Conservation (phyloP, 495 filamentous ascomycete genomes). For the Sabuloglossum arenarium region DNA sequence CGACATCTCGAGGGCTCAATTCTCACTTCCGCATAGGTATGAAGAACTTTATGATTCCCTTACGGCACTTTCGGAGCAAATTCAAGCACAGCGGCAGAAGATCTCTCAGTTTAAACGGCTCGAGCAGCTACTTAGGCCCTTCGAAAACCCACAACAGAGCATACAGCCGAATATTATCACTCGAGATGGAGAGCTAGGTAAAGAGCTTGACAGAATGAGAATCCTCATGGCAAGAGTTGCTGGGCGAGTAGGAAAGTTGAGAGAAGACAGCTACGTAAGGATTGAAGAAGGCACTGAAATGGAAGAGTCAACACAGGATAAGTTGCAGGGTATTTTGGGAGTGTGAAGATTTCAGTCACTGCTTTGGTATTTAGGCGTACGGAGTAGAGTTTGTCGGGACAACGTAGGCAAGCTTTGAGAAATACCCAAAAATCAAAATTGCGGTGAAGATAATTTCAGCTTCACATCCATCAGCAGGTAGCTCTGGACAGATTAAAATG, state of each 20-base stretch:
- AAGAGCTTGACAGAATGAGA: slow-evolving; percentile 56
- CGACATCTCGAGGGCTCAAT: not conserved
- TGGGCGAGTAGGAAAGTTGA: slow-evolving; percentile 29
- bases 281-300: slow-evolving; percentile 9
- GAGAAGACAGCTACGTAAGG: slow-evolving; percentile 8
- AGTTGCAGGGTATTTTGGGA: not conserved
- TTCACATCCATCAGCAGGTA: not conserved
- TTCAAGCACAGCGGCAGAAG: slow-evolving; percentile 28
- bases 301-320: not conserved
- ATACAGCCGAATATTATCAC: slow-evolving; percentile 65
- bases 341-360: not conserved
- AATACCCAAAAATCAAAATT: not conserved
- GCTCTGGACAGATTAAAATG: not conserved
- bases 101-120: slow-evolving; percentile 28
- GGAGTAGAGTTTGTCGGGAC: not conserved
- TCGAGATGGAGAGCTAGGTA: slow-evolving; percentile 47
- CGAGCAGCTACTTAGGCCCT: slow-evolving; percentile 35
- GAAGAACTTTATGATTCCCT: slow-evolving; percentile 30
- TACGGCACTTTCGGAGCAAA: slow-evolving; percentile 26
- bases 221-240: slow-evolving; percentile 52
- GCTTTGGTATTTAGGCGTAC: not conserved
- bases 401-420: not conserved
- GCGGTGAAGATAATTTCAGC: not conserved
- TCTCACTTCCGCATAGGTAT: slow-evolving; percentile 24
- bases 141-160: slow-evolving; percentile 28